These are phyloP conservation scores for Chaetomiaceae sp. DNA, from an alignment of 2,329 filamentous ascomycete genomes.

Conservation along the genomic window DNA sequence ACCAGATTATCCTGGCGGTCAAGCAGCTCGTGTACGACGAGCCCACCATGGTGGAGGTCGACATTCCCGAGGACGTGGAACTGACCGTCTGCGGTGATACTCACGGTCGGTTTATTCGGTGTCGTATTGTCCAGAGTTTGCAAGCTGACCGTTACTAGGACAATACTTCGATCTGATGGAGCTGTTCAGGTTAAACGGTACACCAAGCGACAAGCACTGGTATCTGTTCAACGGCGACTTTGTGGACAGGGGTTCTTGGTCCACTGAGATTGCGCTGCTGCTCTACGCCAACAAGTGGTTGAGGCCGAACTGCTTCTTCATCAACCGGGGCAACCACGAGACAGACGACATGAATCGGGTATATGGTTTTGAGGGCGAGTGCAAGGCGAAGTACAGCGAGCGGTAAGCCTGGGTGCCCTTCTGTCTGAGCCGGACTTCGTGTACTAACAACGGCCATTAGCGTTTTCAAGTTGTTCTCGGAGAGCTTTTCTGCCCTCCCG, in stretches of 20 bases:
- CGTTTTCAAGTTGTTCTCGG: slow-evolving; percentile 94
- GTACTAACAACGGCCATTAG: slow-evolving; percentile 34
- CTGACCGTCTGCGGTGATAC: slow-evolving; percentile 97
- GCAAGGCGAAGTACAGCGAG: slow-evolving; percentile 96
- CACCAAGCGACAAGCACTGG: slow-evolving; percentile 77
- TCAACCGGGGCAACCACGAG: slow-evolving; percentile 98
- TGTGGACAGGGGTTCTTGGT: slow-evolving; percentile 96
- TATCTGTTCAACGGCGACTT: slow-evolving; percentile 99
- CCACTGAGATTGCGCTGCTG: slow-evolving; percentile 88
- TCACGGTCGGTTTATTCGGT: slow-evolving; percentile 53
- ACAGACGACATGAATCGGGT: slow-evolving; percentile 99
- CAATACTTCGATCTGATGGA: slow-evolving; percentile 98
- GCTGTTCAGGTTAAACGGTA: slow-evolving; percentile 87
- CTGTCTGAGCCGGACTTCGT: background rate
- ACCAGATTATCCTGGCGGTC: slow-evolving; percentile 88
- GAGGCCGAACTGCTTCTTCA: slow-evolving; percentile 79
- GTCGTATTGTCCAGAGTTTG: too few species aligned
- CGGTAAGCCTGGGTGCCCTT: slow-evolving; percentile 45
- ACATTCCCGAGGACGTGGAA: slow-evolving; percentile 69
- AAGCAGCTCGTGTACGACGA: slow-evolving; percentile 88
- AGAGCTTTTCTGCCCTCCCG: slow-evolving; percentile 92
- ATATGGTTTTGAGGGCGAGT: slow-evolving; percentile 97
- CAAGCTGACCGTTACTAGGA: slow-evolving; percentile 50
- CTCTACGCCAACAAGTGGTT: slow-evolving; percentile 98
- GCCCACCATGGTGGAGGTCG: slow-evolving; percentile 93